Percentiles rank a stretch among this genome's conserved stretches.
These are phyloP conservation scores for Lactarius hatsudake DNA, from an alignment of 768 basidiomycete genomes.

Conservation along the genomic window DNA sequence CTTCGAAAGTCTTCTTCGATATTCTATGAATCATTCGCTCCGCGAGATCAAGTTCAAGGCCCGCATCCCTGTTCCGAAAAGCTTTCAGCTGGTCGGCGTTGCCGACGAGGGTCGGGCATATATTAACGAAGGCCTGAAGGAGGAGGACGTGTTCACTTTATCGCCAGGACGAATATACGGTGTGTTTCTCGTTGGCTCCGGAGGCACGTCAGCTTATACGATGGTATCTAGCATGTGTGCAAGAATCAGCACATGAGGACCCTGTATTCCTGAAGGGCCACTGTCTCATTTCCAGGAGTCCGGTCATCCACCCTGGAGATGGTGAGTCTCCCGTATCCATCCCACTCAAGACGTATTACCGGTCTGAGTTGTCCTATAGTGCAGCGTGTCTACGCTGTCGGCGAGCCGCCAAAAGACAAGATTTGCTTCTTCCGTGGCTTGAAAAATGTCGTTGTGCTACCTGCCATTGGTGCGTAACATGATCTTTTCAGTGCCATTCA, in stretches of 20 bases:
- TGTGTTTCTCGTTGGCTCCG: not conserved
- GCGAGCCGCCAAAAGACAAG: conserved; percentile 30
- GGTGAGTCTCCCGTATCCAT: conserved; percentile 16
- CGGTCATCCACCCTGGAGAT: conserved; percentile 38
- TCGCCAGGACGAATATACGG: conserved; percentile 14
- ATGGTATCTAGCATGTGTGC: conserved; percentile 19
- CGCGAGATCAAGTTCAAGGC: conserved; percentile 75
- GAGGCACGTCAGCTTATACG: not conserved
- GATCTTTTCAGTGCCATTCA: not conserved
- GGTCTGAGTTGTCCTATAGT: conserved; percentile 13
- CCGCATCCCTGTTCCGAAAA: conserved; percentile 65
- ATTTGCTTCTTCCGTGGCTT: conserved; percentile 28
- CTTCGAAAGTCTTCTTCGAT: conserved; percentile 51
- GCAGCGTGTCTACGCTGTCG: conserved; percentile 33
- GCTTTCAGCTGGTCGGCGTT: conserved; percentile 72
- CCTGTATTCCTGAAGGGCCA: conserved; percentile 9
- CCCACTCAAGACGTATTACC: not conserved
- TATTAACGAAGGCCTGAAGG: conserved; percentile 10
- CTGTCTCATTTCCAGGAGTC: conserved; percentile 34
- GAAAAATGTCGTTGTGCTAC: conserved; percentile 32
- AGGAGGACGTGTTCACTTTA: conserved; percentile 19
- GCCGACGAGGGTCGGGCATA: conserved; percentile 66
- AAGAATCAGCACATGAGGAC: conserved; percentile 1
- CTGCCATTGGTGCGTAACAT: conserved; percentile 12
- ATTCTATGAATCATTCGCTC: conserved; percentile 61